Conservation (phyloP, 257 asterid species). For the Solanum medicagineum region DNA sequence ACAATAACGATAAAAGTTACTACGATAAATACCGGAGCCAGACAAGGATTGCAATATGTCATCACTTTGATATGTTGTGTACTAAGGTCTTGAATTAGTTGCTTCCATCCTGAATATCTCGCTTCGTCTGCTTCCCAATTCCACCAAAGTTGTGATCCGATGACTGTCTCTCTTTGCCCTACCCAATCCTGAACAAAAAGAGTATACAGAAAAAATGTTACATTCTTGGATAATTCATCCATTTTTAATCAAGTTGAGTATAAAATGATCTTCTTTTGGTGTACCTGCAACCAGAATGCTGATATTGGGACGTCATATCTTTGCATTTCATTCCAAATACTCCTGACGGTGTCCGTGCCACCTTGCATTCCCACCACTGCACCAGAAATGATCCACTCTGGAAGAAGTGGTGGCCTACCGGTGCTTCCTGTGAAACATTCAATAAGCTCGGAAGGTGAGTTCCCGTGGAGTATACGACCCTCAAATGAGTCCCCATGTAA, state of each 20-base stretch:
- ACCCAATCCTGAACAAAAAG: conserved; percentile 69
- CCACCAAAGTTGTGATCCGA: conserved; percentile 99
- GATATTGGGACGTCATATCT: conserved; percentile 70
- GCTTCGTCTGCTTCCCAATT: conserved; percentile 89
- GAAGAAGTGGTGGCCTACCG: conserved; percentile 82
- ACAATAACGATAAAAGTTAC: neutral
- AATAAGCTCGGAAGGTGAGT: conserved; percentile 76
- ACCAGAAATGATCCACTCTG: conserved; percentile 92
- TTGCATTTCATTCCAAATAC: conserved; percentile 46
- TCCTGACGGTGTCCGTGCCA: conserved; percentile 54
- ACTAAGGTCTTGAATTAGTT: conserved; percentile 48
- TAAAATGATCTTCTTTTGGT: neutral
- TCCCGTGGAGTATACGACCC: conserved; percentile 70
- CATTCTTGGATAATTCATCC: neutral
- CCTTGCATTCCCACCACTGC: conserved; percentile 98
- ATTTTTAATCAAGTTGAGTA: neutral
- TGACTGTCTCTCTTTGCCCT: conserved; percentile 85
- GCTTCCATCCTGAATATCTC: conserved; percentile 70
- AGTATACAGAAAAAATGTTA: neutral
- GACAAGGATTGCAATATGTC: conserved; percentile 99
- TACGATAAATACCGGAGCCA: conserved; percentile 58
- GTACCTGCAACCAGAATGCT: conserved; percentile 96
- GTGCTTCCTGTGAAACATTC: conserved; percentile 64
- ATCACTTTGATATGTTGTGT: conserved; percentile 51
- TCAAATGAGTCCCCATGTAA: conserved; percentile 58